Base-by-base conservation (phyloP, 2,329 filamentous ascomycete genomes). In the Penicillium sp. region DNA sequence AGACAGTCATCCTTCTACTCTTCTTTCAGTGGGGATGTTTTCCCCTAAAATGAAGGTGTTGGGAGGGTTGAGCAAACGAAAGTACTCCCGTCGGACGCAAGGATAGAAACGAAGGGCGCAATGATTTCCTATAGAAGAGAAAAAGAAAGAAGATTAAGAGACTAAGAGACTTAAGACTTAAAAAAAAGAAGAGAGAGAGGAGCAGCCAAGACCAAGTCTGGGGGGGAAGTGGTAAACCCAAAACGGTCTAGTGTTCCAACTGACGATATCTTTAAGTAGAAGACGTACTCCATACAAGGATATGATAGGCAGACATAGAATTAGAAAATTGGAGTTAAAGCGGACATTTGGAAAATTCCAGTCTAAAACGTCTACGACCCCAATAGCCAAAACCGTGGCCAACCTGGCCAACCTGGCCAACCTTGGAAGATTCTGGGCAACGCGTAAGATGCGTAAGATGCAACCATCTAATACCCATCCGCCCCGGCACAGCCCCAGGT, bases 231-330 rank as follows among this genome's bases (percentile, higher is more conserved):
- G 42, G 45, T 44, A 40, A 35, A 9, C 53, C 53, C 10, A 51
- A 56, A 56, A 42, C 53, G 48, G 53, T 31, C 53, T 56, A 56
- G 53, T 55, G 53, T 34, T 35, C 29, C 42, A 39, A 40, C 14
- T 35, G 31, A 34, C 50, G 32, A 48, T 49, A 42, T 40, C 40
- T n/a, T n/a, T 14, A 29, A 4, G 24, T 8, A 14, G 22, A 16
- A 16, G 26, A 5, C 3, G 7, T 43, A 26, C 14, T n/a, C 14
- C 22, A 10, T 26, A 35, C 16, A 20, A 22, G 29, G 9, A 37
- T 14, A 40, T 55, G 26, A 55, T 51, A 51, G 53, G 48, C 13
- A 52, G 26, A 14, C 13, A 35, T 10, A 16, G 16, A 18, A 6
- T 24, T 0, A 16, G 5, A 42, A 48, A 24, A 32, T 11, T 13